A percentile compares a stretch with the other conserved stretches of the same genome.
phyloP scores from a whole-genome alignment of 768 basidiomycete genomes.

The Lepiota brunneoincarnata region DNA sequence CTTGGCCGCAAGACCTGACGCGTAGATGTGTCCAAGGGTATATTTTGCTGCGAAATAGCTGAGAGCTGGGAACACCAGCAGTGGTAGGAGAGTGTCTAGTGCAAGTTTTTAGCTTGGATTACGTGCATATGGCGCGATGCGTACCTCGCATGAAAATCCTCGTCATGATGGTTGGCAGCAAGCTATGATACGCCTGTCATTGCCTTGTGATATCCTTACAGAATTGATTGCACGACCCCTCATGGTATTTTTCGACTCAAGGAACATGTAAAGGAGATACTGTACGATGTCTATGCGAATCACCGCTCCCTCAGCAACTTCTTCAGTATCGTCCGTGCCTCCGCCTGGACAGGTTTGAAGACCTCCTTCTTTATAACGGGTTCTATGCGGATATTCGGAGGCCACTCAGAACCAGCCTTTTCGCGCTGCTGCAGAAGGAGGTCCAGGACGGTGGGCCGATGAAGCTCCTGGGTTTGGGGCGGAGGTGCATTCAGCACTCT shows the following conservation, averaged over 20 bases:
- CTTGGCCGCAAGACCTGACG: constrained; percentile 25
- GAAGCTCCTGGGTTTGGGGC: constrained; percentile 32
- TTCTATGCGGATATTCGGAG: constrained; percentile 44
- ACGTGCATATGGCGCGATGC: not conserved
- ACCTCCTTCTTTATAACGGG: constrained; percentile 38
- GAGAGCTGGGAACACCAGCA: constrained; percentile 37
- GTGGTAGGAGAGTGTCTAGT: constrained; percentile 26
- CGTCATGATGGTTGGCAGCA: constrained; percentile 4
- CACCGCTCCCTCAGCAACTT: constrained; percentile 38
- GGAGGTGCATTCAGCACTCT: constrained; percentile 31
- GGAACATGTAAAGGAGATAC: no score
- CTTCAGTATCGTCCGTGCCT: constrained; percentile 35
- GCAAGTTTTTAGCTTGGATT: not conserved
- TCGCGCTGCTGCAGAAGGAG: constrained; percentile 32
- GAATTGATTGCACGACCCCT: no score
- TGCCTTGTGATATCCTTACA: no score
- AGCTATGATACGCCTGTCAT: no score
- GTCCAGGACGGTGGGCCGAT: constrained; percentile 33
- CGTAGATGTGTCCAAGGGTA: constrained; percentile 30
- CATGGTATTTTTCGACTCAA: no score
- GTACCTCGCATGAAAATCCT: constrained; percentile 11
- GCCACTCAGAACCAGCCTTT: constrained; percentile 35
- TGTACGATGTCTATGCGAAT: not conserved
- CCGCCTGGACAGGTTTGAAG: constrained; percentile 35
- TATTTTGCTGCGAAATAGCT: constrained; percentile 30